Evolutionary conservation across 2,329 filamentous ascomycete species (phyloP).

Genomic region (Apiospora arundinis): DNA sequence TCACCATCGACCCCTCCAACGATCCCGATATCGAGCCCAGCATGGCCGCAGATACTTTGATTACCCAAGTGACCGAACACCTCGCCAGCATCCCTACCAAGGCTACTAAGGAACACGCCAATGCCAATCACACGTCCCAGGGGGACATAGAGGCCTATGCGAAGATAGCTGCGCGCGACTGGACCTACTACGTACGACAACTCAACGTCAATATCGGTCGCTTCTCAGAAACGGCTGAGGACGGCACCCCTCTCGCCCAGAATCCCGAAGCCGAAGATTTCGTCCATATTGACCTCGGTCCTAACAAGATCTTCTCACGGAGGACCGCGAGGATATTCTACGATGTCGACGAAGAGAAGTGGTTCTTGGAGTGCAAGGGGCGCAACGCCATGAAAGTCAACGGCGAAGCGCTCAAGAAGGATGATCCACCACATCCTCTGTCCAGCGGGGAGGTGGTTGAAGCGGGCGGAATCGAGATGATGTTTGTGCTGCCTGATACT

Average conservation of each 20-base stretch:
- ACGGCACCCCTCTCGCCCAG: conserved; percentile 46
- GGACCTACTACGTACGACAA: conserved; percentile 83
- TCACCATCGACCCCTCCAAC: conserved; percentile 47
- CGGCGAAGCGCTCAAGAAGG: conserved; percentile 71
- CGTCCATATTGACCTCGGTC: conserved; percentile 88
- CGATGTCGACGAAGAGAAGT: conserved; percentile 70
- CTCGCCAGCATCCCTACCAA: conserved; percentile 57
- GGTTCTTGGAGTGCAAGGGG: conserved; percentile 87
- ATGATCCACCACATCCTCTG: conserved; percentile 66
- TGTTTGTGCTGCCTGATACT: conserved; percentile 91
- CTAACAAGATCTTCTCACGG: conserved; percentile 81
- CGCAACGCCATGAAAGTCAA: conserved; percentile 91
- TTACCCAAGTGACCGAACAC: conserved; percentile 61
- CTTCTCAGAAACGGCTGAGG: conserved; percentile 58
- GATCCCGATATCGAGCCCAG: conserved; percentile 44
- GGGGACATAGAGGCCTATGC: conserved; percentile 77
- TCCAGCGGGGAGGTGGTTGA: conserved; percentile 91
- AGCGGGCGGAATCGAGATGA: conserved; percentile 94
- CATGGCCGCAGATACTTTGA: conserved; percentile 47
- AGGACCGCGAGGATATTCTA: conserved; percentile 79
- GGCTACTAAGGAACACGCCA: conserved; percentile 67
- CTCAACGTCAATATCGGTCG: conserved; percentile 80
- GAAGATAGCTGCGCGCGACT: conserved; percentile 81
- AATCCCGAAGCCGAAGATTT: conserved; percentile 54
- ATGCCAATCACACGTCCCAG: conserved; percentile 67